phyloP scores from a whole-genome alignment of 140 eudicot species.

The Anethum foeniculum region DNA sequence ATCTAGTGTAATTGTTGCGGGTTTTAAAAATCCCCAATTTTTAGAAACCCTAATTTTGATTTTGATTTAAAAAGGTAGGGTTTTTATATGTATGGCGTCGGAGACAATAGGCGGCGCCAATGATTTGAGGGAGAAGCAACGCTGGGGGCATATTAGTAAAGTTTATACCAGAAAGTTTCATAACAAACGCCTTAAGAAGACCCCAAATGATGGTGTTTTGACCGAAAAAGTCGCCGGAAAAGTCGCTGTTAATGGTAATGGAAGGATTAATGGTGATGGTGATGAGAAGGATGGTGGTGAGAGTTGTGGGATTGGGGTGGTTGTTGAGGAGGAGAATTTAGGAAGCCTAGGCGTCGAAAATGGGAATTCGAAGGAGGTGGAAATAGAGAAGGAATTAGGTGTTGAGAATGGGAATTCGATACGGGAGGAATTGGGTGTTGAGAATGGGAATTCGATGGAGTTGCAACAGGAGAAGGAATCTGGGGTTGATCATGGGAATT shows the following conservation, averaged over 20 bases:
- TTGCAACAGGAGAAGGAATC: not conserved
- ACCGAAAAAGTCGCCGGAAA: conserved; percentile 5
- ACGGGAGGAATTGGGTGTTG: too few species aligned
- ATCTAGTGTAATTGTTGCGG: not conserved
- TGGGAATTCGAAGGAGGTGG: not conserved
- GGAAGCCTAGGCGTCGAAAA: conserved; percentile 12
- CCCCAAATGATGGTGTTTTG: conserved; percentile 16
- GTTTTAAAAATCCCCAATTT: not conserved
- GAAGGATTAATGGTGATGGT: not conserved
- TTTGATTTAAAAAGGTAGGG: conserved; percentile 5
- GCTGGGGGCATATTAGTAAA: conserved; percentile 51
- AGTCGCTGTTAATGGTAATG: not conserved
- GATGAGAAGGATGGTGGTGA: not conserved
- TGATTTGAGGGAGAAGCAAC: conserved; percentile 36
- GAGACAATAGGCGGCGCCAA: conserved; percentile 60
- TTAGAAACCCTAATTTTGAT: conserved; percentile 4
- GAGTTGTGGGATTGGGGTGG: not conserved
- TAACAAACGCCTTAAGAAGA: conserved; percentile 24
- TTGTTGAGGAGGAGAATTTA: not conserved
- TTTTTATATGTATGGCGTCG: conserved; percentile 73
- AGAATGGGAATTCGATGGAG: too few species aligned
- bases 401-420: not conserved
- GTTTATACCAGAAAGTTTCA: conserved; percentile 48
- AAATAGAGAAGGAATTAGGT: not conserved
- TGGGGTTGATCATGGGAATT: conserved; percentile 13